Evolutionary conservation across 2,329 filamentous ascomycete genomes (phyloP), one percentile per base, ranked within the genome.

Genomic region (Cercospora sp.): DNA sequence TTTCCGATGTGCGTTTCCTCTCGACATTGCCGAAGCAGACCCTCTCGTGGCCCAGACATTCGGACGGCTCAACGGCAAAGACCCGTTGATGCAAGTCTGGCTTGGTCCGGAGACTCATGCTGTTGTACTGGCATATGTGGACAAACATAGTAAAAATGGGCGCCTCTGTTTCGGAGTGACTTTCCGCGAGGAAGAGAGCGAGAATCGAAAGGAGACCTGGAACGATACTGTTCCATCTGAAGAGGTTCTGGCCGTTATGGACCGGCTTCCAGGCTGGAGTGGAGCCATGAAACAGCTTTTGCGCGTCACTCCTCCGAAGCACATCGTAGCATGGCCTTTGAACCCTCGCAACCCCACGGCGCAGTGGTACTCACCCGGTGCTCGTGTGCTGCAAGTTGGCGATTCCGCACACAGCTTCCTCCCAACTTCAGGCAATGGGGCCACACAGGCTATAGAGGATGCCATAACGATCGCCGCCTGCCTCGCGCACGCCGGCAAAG

Each of bases 361-460:
- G 0, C 83, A 80, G 0, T 86, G 84, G 84, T 79, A 85, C 3
- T 85, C 82, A 0, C 77, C 77, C 13, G 82, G 81, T 64, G 81
- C 83, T 58, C 80, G 80, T 34, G 84, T 87, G 59, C 82, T 82
- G 2, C 78, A 86, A 49, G 76, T 87, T 1, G 85, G 85, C 4
- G 85, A 87, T 70, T 83, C 83, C 53, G 86, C 85, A 60, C 85
- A 87, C 72, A 80, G 84, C 0, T 85, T 86, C 72, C 73, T 87
- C 5, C 85, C 85, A 0, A 85, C 84, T 0, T 85, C 83, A 65
- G 84, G 84, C 0, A 85, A 86, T 68, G 85, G 85, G 1, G 84
- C 85, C 1, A 84, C 83, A 49, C 84, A 86, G 72, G 85, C 85
- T 0, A 82, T 85, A 5, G 85, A 87, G 76, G 86, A 85, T 72